Percentiles rank a stretch among this genome's conserved stretches.
phyloP scores from a whole-genome alignment of 331 rosid genomes.

The Quercus tomentella region DNA sequence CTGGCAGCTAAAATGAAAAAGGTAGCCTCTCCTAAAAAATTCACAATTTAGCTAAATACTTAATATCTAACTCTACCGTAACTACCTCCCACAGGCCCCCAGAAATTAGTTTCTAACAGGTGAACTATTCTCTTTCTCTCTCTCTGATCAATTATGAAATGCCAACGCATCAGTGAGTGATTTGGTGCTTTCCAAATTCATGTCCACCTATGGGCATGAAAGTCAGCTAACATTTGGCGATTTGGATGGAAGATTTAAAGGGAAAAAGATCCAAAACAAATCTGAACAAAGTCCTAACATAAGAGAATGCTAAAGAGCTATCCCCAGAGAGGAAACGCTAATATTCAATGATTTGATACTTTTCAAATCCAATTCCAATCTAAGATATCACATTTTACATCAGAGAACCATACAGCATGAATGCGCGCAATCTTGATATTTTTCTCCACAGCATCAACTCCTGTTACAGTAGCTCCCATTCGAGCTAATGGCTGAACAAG shows the following conservation, averaged over 20 bases:
- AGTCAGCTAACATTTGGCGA: not conserved
- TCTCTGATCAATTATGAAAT: not conserved
- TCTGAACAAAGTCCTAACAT: not conserved
- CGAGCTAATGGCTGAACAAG: slow-evolving; percentile 80
- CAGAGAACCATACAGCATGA: slow-evolving; percentile 27
- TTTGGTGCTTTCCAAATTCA: not conserved
- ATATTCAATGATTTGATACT: not conserved
- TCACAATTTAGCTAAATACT: not conserved
- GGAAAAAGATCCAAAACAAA: not conserved
- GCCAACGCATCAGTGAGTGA: not conserved
- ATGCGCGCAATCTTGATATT: slow-evolving; percentile 81
- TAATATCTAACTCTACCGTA: not conserved
- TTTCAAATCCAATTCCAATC: not conserved
- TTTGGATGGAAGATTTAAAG: not conserved
- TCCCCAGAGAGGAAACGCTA: not conserved
- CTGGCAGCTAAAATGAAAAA: not conserved
- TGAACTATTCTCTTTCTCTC: not conserved
- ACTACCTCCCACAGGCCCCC: not conserved
- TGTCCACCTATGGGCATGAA: not conserved
- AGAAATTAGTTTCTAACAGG: not conserved
- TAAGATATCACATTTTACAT: not conserved
- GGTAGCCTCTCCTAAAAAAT: not conserved
- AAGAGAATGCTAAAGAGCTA: not conserved
- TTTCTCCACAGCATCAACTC: slow-evolving; percentile 84
- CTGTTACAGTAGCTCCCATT: slow-evolving; percentile 89